These are phyloP conservation scores for Solanum chmielewskii DNA, from an alignment of 257 asterid species.

Conservation along the genomic window DNA sequence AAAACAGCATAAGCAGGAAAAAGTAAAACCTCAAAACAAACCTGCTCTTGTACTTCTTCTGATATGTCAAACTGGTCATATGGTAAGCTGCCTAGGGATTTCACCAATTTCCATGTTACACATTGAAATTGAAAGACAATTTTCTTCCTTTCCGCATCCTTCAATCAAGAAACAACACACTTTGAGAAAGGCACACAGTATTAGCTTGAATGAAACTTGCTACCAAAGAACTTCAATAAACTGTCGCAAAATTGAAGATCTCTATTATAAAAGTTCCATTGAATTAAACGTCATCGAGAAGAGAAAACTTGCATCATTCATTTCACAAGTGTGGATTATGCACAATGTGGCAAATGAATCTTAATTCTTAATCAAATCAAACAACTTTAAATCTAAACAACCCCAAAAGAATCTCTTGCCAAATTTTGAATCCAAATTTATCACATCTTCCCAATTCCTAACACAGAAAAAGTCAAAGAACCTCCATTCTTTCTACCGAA, in stretches of 20 bases:
- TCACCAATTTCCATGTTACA: slow-evolving; percentile 86
- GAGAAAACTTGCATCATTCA: background rate
- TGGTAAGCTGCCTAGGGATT: slow-evolving; percentile 52
- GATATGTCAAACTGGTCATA: slow-evolving; percentile 63
- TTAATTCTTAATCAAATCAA: background rate
- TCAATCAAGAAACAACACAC: slow-evolving; percentile 12
- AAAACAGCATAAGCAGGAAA: background rate
- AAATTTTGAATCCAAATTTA: background rate
- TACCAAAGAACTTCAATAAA: background rate
- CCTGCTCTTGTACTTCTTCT: slow-evolving; percentile 98
- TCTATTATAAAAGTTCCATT: background rate
- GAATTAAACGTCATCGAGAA: background rate
- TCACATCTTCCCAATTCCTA: background rate
- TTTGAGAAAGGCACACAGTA: slow-evolving; percentile 9
- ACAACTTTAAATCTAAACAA: background rate
- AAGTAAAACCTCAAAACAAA: slow-evolving; percentile 8
- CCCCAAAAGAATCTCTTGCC: background rate
- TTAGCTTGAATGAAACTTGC: background rate
- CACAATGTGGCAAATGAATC: background rate
- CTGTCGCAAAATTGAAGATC: background rate
- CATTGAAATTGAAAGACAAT: slow-evolving; percentile 67
- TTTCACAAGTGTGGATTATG: background rate
- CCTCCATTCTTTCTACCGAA: background rate
- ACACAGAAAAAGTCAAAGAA: background rate
- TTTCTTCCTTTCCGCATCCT: slow-evolving; percentile 68